These are phyloP conservation scores for Pisolithus albus DNA, from an alignment of 768 basidiomycete species.

Conservation along the genomic window DNA sequence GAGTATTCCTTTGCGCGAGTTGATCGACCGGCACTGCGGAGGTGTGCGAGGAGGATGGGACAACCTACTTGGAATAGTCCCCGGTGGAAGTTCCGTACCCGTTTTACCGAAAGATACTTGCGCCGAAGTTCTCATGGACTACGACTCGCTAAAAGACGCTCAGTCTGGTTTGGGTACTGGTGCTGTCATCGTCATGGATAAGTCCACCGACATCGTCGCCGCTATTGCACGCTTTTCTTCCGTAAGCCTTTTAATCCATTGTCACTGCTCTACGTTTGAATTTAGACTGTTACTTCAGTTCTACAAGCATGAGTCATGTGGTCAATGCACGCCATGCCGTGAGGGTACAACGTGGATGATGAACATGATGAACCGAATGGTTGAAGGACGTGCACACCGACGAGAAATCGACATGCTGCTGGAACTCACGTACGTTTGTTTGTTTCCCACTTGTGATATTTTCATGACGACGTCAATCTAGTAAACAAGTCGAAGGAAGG, in stretches of 20 bases:
- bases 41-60: conserved; percentile 95
- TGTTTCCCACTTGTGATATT: neutral
- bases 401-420: conserved; percentile 98
- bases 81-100: conserved; percentile 92
- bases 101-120: conserved; percentile 80
- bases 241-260: conserved; percentile 29
- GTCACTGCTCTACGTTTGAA: neutral
- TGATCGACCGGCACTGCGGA: conserved; percentile 95
- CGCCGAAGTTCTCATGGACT: conserved; percentile 94
- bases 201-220: conserved; percentile 88
- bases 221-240: conserved; percentile 93
- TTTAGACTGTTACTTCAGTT: conserved; percentile 42
- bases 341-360: conserved; percentile 99
- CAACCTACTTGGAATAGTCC: conserved; percentile 93
- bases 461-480: conserved; percentile 22
- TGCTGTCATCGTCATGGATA: conserved; percentile 99
- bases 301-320: conserved; percentile 98
- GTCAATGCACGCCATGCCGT: conserved; percentile 92
- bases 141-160: conserved; percentile 92
- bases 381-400: conserved; percentile 81
- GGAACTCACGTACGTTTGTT: conserved; percentile 72
- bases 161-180: conserved; percentile 97
- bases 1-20: conserved; percentile 91
- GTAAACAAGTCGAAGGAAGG: conserved; percentile 94
- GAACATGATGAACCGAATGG: conserved; percentile 99